phyloP scores from a whole-genome alignment of 1,284 basidiomycete species.

The Lentinus polychrous region DNA sequence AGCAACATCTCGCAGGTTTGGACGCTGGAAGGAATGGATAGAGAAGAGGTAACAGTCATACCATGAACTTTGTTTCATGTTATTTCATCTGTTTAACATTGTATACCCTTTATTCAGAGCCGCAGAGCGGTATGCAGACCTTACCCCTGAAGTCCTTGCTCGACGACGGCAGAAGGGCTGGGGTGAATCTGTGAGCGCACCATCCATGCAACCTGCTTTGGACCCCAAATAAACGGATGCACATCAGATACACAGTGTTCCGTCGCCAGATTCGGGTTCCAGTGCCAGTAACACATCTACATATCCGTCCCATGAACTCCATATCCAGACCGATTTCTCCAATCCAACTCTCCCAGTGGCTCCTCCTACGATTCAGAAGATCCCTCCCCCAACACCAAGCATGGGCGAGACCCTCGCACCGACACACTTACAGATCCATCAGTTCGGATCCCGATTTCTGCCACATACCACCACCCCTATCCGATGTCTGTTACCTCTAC shows the following conservation, averaged over 20 bases:
- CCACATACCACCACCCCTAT: constrained; percentile 72
- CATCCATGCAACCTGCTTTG: constrained; percentile 1
- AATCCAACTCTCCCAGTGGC: constrained; percentile 22
- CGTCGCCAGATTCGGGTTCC: background rate
- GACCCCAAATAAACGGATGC: background rate
- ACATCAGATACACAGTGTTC: background rate
- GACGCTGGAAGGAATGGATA: constrained; percentile 78
- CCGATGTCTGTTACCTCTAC: constrained; percentile 62
- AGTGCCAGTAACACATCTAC: background rate
- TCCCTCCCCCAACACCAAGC: constrained; percentile 35
- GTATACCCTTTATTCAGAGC: constrained; percentile 40
- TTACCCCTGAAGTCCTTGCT: constrained; percentile 48
- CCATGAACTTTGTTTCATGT: constrained; percentile 8
- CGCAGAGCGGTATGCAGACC: constrained; percentile 68
- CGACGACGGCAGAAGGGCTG: constrained; percentile 63
- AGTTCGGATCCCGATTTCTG: constrained; percentile 77
- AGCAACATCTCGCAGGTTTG: constrained; percentile 45
- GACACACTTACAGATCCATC: constrained; percentile 57
- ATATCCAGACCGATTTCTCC: constrained; percentile 39
- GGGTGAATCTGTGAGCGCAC: constrained; percentile 37
- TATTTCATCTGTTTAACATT: background rate
- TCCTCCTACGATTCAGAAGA: constrained; percentile 25
- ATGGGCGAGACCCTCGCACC: constrained; percentile 46
- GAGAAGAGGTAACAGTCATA: constrained; percentile 60
- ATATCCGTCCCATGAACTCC: constrained; percentile 24